Evolutionary conservation across 352 stramenopile genomes (phyloP).

Genomic region (Globisporangium parvum): DNA sequence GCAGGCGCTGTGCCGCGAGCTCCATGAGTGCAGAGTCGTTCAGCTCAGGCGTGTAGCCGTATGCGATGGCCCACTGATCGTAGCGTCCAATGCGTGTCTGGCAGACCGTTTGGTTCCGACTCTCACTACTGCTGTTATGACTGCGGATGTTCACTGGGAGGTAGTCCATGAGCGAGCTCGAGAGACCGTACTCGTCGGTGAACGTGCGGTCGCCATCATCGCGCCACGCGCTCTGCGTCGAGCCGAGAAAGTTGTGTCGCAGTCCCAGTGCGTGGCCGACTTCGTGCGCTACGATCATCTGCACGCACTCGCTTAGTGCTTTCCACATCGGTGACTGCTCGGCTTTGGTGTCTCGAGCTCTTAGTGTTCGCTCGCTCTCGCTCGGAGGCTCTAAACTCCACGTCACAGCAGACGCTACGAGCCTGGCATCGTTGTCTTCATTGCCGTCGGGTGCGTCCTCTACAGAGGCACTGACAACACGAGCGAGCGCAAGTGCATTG

Average conservation of each 20-base stretch:
- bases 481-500: background rate
- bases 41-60: background rate
- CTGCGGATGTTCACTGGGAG: background rate
- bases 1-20: background rate
- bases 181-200: background rate
- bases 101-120: background rate
- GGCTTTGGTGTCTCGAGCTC: background rate
- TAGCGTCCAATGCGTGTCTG: background rate
- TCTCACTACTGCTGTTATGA: background rate
- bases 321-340: background rate
- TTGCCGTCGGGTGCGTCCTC: background rate
- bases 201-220: background rate
- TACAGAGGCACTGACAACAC: background rate
- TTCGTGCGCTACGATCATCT: background rate
- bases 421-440: background rate
- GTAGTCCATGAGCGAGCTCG: constrained; percentile 2
- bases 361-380: too few species aligned
- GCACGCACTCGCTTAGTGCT: background rate
- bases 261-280: background rate
- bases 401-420: background rate
- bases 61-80: background rate
- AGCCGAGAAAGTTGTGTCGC: background rate
- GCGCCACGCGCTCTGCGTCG: background rate
- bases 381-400: too few species aligned
- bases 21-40: background rate